Percentiles rank a stretch among this genome's conserved stretches.
Conservation (phyloP, 139 green algal genomes). For the Micractinium conductrix region DNA sequence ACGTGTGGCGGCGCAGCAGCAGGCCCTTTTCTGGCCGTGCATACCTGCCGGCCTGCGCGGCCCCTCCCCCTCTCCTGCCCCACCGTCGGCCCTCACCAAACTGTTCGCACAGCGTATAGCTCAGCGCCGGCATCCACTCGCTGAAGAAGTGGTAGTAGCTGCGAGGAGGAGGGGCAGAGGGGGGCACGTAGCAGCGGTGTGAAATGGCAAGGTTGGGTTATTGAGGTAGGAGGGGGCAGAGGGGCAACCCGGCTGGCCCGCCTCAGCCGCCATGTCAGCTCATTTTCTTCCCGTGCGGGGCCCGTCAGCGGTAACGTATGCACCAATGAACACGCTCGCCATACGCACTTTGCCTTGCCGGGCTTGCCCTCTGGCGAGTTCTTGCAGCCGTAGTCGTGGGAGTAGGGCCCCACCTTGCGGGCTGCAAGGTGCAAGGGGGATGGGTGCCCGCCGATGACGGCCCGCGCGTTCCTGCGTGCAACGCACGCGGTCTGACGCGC, state of each 20-base stretch:
- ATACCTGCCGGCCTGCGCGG: too few species aligned
- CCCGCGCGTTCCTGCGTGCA: too few species aligned
- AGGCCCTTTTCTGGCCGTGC: too few species aligned
- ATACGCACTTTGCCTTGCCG: not conserved
- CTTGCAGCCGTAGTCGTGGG: not conserved
- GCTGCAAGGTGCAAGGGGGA: not conserved
- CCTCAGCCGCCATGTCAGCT: not conserved
- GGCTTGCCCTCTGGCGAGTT: not conserved
- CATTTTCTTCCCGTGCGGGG: not conserved
- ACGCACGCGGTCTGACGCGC: too few species aligned
- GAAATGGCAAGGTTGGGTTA: not conserved
- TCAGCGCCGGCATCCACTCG: not conserved
- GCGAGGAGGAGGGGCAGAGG: not conserved
- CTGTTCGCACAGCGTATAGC: not conserved
- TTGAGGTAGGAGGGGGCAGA: too few species aligned
- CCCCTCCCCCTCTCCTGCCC: too few species aligned
- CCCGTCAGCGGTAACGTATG: not conserved
- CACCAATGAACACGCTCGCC: not conserved
- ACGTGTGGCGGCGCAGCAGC: too few species aligned
- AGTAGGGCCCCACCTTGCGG: not conserved
- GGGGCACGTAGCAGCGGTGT: not conserved
- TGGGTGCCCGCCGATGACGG: too few species aligned
- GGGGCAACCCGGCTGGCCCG: not conserved
- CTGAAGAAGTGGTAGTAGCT: constrained; percentile 2
- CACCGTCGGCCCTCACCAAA: not conserved